These are phyloP conservation scores for Monilinia fructigena DNA, from an alignment of 2,329 filamentous ascomycete species.

Conservation along the genomic window DNA sequence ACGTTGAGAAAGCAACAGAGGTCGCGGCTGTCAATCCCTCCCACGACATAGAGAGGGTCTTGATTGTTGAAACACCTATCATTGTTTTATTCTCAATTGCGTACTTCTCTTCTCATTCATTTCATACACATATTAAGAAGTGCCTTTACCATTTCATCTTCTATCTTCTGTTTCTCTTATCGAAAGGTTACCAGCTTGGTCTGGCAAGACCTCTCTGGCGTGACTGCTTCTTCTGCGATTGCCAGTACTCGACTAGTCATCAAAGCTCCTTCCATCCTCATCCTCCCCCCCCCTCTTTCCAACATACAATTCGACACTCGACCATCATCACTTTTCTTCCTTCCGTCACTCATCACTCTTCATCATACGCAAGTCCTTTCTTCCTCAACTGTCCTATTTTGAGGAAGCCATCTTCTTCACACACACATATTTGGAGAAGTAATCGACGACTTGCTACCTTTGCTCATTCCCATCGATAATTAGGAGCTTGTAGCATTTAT, in stretches of 20 bases:
- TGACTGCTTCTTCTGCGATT: background rate
- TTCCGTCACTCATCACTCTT: conserved; percentile 22
- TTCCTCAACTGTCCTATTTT: conserved; percentile 14
- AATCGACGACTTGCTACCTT: conserved; percentile 32
- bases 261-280: too few species aligned
- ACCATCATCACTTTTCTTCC: conserved; percentile 18
- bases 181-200: background rate
- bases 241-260: too few species aligned
- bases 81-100: background rate
- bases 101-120: too few species aligned
- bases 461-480: conserved; percentile 33
- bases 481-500: conserved; percentile 17
- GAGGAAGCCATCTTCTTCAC: conserved; percentile 23
- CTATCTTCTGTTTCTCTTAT: too few species aligned
- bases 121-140: too few species aligned
- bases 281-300: background rate
- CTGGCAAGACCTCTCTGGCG: background rate
- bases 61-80: too few species aligned
- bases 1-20: too few species aligned
- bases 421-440: conserved; percentile 25
- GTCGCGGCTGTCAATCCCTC: too few species aligned
- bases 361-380: conserved; percentile 17
- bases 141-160: background rate
- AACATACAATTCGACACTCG: background rate
- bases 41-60: too few species aligned